These are phyloP conservation scores for Pseudomonodictys pantanalensis DNA, from an alignment of 495 filamentous ascomycete species.

Conservation along the genomic window DNA sequence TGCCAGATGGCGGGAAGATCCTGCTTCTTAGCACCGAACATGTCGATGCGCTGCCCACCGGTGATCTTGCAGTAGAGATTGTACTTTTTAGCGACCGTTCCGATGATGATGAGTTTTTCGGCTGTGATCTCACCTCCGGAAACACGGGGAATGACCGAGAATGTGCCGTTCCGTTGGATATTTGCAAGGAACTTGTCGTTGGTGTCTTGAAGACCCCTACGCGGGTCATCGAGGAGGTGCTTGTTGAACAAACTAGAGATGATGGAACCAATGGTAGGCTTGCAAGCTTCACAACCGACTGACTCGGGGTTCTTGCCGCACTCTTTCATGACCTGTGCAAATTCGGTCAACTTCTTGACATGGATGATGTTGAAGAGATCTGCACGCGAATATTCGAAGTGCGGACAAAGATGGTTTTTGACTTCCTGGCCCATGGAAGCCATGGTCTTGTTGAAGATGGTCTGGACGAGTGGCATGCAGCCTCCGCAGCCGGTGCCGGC, in stretches of 20 bases:
- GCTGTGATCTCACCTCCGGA: slow-evolving; percentile 88
- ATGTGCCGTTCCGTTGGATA: slow-evolving; percentile 92
- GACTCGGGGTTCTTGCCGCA: slow-evolving; percentile 72
- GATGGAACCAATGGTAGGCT: slow-evolving; percentile 82
- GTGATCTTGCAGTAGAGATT: slow-evolving; percentile 93
- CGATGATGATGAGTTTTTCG: slow-evolving; percentile 85
- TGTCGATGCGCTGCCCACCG: slow-evolving; percentile 89
- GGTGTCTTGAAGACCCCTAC: slow-evolving; percentile 86
- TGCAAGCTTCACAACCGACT: slow-evolving; percentile 89
- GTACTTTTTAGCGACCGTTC: slow-evolving; percentile 84
- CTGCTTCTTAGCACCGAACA: slow-evolving; percentile 92
- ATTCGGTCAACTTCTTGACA: slow-evolving; percentile 72
- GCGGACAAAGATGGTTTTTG: slow-evolving; percentile 78
- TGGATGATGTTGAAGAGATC: slow-evolving; percentile 90
- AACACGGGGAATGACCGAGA: slow-evolving; percentile 83
- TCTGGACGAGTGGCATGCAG: slow-evolving; percentile 87
- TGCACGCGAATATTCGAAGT: slow-evolving; percentile 82
- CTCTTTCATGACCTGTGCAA: slow-evolving; percentile 77
- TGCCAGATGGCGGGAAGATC: slow-evolving; percentile 90
- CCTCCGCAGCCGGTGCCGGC: slow-evolving; percentile 93
- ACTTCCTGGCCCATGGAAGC: slow-evolving; percentile 85
- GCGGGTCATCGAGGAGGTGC: slow-evolving; percentile 72
- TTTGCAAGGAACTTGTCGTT: slow-evolving; percentile 94
- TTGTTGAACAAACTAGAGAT: slow-evolving; percentile 81
- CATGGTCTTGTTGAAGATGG: slow-evolving; percentile 94